phyloP scores from a whole-genome alignment of 805 yeast genomes.

The Teunomyces cretensis region DNA sequence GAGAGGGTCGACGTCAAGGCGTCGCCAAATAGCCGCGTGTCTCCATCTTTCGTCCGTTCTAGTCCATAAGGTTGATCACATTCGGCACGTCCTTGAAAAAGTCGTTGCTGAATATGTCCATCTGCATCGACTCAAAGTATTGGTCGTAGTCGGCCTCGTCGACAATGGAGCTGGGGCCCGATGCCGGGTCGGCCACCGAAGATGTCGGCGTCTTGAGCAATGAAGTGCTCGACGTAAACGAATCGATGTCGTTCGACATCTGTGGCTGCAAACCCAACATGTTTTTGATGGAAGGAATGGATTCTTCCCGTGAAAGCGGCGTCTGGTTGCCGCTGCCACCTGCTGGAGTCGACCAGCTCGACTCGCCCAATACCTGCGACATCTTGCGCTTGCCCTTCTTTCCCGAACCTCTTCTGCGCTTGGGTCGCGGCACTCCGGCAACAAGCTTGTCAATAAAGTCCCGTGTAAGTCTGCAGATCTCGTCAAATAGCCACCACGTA shows the following conservation, averaged over 20 bases:
- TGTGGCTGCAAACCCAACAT: conserved; percentile 3
- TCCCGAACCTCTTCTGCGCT: conserved; percentile 1
- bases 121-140: conserved; percentile 25
- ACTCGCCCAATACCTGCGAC: neutral
- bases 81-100: conserved; percentile 26
- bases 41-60: too few relatives aligned
- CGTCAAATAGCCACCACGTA: conserved; percentile 31
- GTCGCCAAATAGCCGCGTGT: too few relatives aligned
- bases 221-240: neutral
- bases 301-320: neutral
- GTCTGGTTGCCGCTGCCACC: conserved; percentile 1
- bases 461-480: conserved; percentile 19
- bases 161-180: conserved; percentile 1
- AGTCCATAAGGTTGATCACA: conserved; percentile 13
- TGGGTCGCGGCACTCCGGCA: neutral
- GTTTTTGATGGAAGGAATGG: conserved; percentile 11
- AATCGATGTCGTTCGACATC: neutral
- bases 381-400: neutral
- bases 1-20: too few relatives aligned
- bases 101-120: conserved; percentile 27
- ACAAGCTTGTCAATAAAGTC: conserved; percentile 20
- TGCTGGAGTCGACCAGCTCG: neutral
- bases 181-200: conserved; percentile 1
- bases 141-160: conserved; percentile 18
- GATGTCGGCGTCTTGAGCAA: neutral